Base-by-base conservation (phyloP, 2,329 filamentous ascomycete genomes). In the Aureobasidium sp. region DNA sequence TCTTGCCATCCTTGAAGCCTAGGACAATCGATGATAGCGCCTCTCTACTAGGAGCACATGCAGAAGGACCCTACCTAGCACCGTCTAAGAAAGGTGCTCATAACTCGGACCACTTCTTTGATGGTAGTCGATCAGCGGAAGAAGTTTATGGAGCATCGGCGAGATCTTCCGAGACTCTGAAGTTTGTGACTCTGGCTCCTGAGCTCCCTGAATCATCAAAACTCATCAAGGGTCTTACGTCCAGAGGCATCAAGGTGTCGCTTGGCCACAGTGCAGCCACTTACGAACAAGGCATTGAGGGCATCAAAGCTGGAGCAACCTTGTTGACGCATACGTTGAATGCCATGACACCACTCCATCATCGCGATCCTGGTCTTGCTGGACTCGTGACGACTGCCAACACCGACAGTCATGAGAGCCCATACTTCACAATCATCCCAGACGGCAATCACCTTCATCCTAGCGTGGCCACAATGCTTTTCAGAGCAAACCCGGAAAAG, bases 371-470 rank as follows among this genome's bases (percentile, higher is more conserved):
- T 3, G 80, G 81, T 1, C 72, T 84, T 17, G 75, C 79, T 36
- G 81, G 81, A 29, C 67, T 78, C 53, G 66, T 75, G 59, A 68
- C 70, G 8, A 64, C 71, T 67, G 60, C 62, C 58, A 68, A 52
- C 59, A 65, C 9, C 64, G 70, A 47, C 62, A 62, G 34, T 29
- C 37, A 20, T 2, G 52, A 60, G 4, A 64, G 73, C 11, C 79
- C 81, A 1, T 84, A 77, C 68, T 84, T 77, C 70, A 78, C 77
- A 25, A 69, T 84, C 49, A 83, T 84, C 29, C 72, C 81, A 3
- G 82, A 84, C 63, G 78, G 78, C 36, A 76, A 82, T 56, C 82
- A 84, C 64, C 70, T 84, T 3, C 80, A 84, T 65, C 80, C 81
- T 0, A 70, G 71, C 17, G 76, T 82, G 0, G 74, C 80, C 0